Evolutionary conservation across 2,329 filamentous ascomycete genomes (phyloP), one percentile per base, ranked within the genome.

Genomic region (Ophiostoma quercus): DNA sequence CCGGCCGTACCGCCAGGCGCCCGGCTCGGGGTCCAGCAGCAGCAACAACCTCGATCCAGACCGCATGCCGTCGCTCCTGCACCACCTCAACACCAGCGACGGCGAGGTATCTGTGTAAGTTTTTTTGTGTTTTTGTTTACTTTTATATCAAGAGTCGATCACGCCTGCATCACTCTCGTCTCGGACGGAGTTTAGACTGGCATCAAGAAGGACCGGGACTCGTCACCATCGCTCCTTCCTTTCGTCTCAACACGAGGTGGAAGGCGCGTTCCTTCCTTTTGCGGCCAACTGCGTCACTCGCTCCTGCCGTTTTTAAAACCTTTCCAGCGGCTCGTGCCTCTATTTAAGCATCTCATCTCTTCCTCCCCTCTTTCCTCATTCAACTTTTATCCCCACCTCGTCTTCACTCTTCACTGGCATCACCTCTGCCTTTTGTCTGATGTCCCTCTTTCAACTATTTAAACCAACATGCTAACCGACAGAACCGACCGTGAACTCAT

Each of bases 251-350:
- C 8, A 1, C 12, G 54, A 39, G 60, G 3, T 37, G 60, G 54
- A 66, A 66, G 60, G 11, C 22, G 43, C 66, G 32, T 25, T 19
- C 29, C 37, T 60, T 25, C 41, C 37, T 60, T 41, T 39, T 41
- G 9, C 14, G 32, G 62, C n/a, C 62, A 65, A 68, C 43, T 66
- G 62, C 54, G 41, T 68, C 29, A 37, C 62, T 66, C 51, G 67
- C 60, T 67, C 70, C 66, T 71, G 68, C 67, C 67, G 3, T 57
- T 69, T 69, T 66, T 3, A 8, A 34, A 34, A 1, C 34, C 34
- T 34, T 29, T 2, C 25, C 25, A 29, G 25, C 25, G 25, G 34
- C 34, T 34, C 34, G 4, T 34, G 34, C 34, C 34, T 34, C 34
- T 34, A 34, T 34, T 34, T 34, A 34, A 34, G 34, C 34, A 8